Conservation (phyloP, 495 filamentous ascomycete species). For the Aspergillus cristatus region DNA sequence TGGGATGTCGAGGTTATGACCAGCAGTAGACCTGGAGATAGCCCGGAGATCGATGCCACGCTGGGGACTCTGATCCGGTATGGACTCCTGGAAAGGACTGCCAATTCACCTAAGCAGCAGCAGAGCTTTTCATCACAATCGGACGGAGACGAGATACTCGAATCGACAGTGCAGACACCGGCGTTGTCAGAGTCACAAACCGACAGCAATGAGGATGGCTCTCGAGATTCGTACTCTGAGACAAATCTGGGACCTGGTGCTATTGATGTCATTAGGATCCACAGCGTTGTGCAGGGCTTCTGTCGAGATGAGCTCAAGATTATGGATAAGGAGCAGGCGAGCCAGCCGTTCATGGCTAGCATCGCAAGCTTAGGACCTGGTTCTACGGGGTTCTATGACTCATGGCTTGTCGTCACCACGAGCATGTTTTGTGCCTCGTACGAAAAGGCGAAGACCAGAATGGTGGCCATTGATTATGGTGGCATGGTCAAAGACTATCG, state of each 20-base stretch:
- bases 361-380: neutral
- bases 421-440: conserved; percentile 55
- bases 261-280: conserved; percentile 65
- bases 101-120: conserved; percentile 28
- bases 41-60: conserved; percentile 56
- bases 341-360: neutral
- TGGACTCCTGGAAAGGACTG: conserved; percentile 55
- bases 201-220: conserved; percentile 41
- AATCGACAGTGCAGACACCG: conserved; percentile 15
- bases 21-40: conserved; percentile 41
- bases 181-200: conserved; percentile 28
- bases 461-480: conserved; percentile 42
- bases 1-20: conserved; percentile 40
- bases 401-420: conserved; percentile 55
- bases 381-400: conserved; percentile 29
- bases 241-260: conserved; percentile 27
- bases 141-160: conserved; percentile 10
- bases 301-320: conserved; percentile 60
- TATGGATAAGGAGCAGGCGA: conserved; percentile 39
- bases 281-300: conserved; percentile 72
- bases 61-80: conserved; percentile 59
- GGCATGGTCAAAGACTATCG: conserved; percentile 65
- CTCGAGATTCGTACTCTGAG: conserved; percentile 24
- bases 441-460: conserved; percentile 49
- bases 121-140: conserved; percentile 20